Percentiles rank a stretch among this genome's conserved stretches.
phyloP scores from a whole-genome alignment of 805 yeast genomes.

The Saturnispora quitensis region DNA sequence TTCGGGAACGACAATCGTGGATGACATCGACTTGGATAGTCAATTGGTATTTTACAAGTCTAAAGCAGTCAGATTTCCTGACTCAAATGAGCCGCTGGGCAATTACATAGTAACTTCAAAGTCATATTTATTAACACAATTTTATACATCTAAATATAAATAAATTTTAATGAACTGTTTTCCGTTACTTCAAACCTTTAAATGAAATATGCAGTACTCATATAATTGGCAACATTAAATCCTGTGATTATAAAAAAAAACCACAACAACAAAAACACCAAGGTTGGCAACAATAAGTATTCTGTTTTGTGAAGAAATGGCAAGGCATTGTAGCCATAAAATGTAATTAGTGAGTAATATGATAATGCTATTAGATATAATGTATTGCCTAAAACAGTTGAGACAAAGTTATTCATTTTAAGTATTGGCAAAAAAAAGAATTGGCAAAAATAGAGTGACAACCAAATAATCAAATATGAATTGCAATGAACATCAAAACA shows the following conservation, averaged over 20 bases:
- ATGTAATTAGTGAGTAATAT: slow-evolving; percentile 72
- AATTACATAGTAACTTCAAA: background rate
- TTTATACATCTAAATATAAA: slow-evolving; percentile 5
- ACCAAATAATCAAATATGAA: slow-evolving; percentile 76
- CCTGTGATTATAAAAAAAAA: slow-evolving; percentile 51
- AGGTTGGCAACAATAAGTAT: slow-evolving; percentile 54
- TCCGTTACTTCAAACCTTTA: slow-evolving; percentile 5
- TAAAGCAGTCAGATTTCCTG: slow-evolving; percentile 3
- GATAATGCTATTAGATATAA: slow-evolving; percentile 65
- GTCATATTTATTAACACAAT: background rate
- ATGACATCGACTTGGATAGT: background rate
- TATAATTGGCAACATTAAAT: slow-evolving; percentile 61
- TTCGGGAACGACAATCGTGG: background rate
- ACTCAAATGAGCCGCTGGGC: background rate
- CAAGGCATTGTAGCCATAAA: slow-evolving; percentile 78
- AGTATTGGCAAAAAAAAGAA: slow-evolving; percentile 67
- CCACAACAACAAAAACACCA: slow-evolving; percentile 49
- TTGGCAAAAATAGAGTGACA: slow-evolving; percentile 63
- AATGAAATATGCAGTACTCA: slow-evolving; percentile 35
- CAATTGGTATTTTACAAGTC: slow-evolving; percentile 8
- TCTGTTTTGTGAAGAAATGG: slow-evolving; percentile 61
- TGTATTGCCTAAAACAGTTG: slow-evolving; percentile 69
- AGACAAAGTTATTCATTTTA: slow-evolving; percentile 52
- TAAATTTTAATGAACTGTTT: background rate
- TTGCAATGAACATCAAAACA: slow-evolving; percentile 94